Base-by-base conservation (phyloP, 345 rosid genomes). In the Corchorus capsularis region DNA sequence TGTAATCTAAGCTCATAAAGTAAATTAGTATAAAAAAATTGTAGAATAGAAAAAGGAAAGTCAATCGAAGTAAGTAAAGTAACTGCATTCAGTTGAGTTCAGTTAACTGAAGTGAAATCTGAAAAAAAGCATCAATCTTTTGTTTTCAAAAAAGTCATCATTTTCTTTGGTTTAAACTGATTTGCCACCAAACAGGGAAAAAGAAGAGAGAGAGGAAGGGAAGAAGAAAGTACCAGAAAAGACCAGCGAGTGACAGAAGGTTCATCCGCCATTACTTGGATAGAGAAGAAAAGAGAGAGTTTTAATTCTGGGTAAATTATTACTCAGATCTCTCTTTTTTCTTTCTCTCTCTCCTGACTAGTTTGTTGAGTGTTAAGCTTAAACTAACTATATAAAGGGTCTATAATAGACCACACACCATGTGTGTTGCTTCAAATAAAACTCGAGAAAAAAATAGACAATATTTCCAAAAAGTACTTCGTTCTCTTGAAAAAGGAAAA, bases 201-300 rank as follows among this genome's bases (percentile, higher is more conserved):
- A 1, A 27, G 14, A 52, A 32, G 16, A 27, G 64, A 62, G 43
- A 3, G 43, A 35, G 47, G 43, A 50, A 69, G 10, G 22, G 70
- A 65, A 2, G 19, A 45, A 39, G 69, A 43, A 6, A 52, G 49
- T 82, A 94, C 98, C 98, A 79, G 94, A 86, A 92, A 94, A 62
- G 88, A 83, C 98, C 98, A 94, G 83, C 97, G 98, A 80, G 96
- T 89, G 74, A 69, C 72, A 8, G 90, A 80, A 43, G 97, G 93
- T 71, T 90, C 97, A 0, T 91, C 96, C 77, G 89, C 89, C 92
- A 92, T 92, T 59, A 59, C 63, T 35, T 53, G 15, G 68, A 72
- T 43, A 70, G 17, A 75, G 72, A 69, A 46, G 68, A 67, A 76
- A 55, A 49, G 75, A 75, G 59, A 72, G 79, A 62, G 72, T 69